Percentiles rank a stretch among this genome's conserved stretches.
Conservation (phyloP, 2,329 filamentous ascomycete species). For the Hymenoscyphus repandus region DNA sequence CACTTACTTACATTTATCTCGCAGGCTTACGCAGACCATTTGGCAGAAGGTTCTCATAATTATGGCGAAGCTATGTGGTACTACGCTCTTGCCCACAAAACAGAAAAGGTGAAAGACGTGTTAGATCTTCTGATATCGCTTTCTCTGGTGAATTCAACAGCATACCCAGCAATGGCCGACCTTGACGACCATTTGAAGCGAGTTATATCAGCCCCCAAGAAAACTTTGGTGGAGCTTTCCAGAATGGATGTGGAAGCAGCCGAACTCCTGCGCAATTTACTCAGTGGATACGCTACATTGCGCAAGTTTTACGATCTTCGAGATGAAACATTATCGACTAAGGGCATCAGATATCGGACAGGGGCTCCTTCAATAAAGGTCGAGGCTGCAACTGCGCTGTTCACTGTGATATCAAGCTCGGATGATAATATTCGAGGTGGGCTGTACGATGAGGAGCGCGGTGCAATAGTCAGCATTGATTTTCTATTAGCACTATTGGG, state of each 20-base stretch:
- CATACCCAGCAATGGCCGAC: conserved; percentile 66
- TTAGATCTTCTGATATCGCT: conserved; percentile 83
- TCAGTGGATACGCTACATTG: conserved; percentile 88
- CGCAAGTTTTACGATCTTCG: conserved; percentile 87
- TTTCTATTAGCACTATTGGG: conserved; percentile 78
- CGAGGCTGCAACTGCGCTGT: conserved; percentile 66
- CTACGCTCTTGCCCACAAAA: conserved; percentile 78
- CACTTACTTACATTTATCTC: conserved; percentile 19
- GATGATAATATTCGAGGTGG: conserved; percentile 89
- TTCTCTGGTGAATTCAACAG: conserved; percentile 78
- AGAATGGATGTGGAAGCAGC: conserved; percentile 75
- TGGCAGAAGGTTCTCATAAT: conserved; percentile 65
- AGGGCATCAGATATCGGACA: conserved; percentile 34
- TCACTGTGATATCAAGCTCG: conserved; percentile 80
- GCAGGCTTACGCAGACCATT: conserved; percentile 76
- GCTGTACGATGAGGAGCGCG: conserved; percentile 73
- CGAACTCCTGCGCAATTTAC: conserved; percentile 73
- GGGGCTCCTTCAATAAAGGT: conserved; percentile 55
- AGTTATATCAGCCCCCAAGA: conserved; percentile 66
- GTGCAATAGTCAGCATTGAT: conserved; percentile 83
- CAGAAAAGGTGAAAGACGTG: conserved; percentile 75
- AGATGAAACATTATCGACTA: conserved; percentile 52
- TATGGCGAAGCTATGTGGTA: conserved; percentile 88
- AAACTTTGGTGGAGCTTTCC: conserved; percentile 66
- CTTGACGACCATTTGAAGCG: conserved; percentile 67